Evolutionary conservation across 2,329 filamentous ascomycete species (phyloP).

Genomic region (Alternaria dauci): DNA sequence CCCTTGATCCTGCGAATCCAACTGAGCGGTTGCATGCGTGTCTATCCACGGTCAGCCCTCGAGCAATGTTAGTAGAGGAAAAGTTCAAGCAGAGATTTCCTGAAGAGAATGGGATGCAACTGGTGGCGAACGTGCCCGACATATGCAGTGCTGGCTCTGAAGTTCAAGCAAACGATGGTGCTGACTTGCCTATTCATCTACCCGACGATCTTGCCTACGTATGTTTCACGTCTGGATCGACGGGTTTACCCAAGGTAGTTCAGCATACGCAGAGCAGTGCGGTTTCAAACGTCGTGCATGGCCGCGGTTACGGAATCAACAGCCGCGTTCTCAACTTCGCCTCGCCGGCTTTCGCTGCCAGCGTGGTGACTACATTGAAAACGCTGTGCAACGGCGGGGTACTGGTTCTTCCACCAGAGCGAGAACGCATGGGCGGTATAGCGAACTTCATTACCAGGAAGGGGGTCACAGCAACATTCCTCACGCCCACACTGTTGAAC

Average conservation of each 20-base stretch:
- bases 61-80: not conserved
- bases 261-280: conserved; percentile 29
- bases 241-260: conserved; percentile 56
- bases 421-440: conserved; percentile 13
- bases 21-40: conserved; percentile 8
- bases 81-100: conserved; percentile 1
- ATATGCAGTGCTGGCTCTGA: not conserved
- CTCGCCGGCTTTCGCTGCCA: conserved; percentile 10
- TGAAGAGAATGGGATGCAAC: not conserved
- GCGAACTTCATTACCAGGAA: conserved; percentile 11
- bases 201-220: conserved; percentile 47
- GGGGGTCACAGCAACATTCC: conserved; percentile 6
- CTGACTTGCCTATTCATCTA: not conserved
- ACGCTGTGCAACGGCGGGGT: conserved; percentile 10
- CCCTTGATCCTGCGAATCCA: conserved; percentile 5
- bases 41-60: conserved; percentile 1
- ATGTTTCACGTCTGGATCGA: conserved; percentile 57
- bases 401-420: conserved; percentile 8
- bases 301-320: conserved; percentile 1
- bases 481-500: conserved; percentile 8
- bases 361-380: conserved; percentile 6
- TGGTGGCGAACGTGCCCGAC: not conserved
- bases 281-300: conserved; percentile 6
- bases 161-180: not conserved
- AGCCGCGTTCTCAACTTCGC: conserved; percentile 13